Evolutionary conservation across 164 flowering plant genomes (phyloP).

Genomic region (Protea cynaroides): DNA sequence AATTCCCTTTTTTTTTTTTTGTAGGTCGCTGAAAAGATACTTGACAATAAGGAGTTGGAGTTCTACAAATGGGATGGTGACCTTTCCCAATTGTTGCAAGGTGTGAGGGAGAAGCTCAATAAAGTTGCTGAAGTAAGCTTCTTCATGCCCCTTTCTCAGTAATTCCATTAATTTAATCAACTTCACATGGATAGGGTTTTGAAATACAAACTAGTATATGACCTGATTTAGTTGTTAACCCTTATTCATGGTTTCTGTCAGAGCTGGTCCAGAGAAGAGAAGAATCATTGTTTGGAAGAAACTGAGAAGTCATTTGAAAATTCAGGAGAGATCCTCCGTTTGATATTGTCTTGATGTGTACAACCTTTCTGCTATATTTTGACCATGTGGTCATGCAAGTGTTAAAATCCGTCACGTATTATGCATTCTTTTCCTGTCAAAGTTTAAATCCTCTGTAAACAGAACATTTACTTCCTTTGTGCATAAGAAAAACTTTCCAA

Average conservation of each 20-base stretch:
- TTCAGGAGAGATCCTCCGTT: conserved; percentile 77
- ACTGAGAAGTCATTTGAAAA: conserved; percentile 83
- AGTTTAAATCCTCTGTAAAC: neutral
- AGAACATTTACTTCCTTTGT: neutral
- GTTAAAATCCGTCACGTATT: neutral
- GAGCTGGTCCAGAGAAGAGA: conserved; percentile 95
- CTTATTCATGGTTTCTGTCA: conserved; percentile 23
- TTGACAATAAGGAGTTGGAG: conserved; percentile 72
- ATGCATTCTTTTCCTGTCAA: neutral
- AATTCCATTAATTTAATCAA: neutral
- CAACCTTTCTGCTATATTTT: neutral
- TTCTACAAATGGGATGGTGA: conserved; percentile 98
- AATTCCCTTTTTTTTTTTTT: neutral
- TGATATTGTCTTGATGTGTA: conserved; percentile 53
- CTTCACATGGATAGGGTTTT: neutral
- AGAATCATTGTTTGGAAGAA: conserved; percentile 90
- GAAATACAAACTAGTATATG: neutral
- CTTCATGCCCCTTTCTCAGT: neutral
- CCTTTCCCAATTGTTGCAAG: conserved; percentile 68
- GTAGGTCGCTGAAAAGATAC: conserved; percentile 80
- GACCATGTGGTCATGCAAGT: conserved; percentile 8
- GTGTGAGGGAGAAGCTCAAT: conserved; percentile 82
- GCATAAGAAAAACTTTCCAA: too few species aligned
- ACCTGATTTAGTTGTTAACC: neutral
- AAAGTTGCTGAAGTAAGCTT: conserved; percentile 69